A percentile compares a stretch with the other conserved stretches of the same genome.
phyloP scores from a whole-genome alignment of 2,329 filamentous ascomycete genomes.

The Trichoderma pleuroti region DNA sequence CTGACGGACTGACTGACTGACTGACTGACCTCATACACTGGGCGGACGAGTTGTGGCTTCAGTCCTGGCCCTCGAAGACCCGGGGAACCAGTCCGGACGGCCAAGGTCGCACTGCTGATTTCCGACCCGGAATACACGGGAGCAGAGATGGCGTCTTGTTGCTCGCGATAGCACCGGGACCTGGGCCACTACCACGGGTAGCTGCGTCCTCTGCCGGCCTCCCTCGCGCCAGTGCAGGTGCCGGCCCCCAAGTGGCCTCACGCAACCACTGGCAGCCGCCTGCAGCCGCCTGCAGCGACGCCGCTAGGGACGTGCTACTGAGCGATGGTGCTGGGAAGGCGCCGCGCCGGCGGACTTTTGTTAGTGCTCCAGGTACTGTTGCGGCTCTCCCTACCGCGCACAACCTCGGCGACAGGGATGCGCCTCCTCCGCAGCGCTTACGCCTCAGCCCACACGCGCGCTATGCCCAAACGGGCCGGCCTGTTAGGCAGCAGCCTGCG shows the following conservation, averaged over 20 bases:
- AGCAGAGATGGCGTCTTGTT: neutral
- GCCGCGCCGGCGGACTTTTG: neutral
- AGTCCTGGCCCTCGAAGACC: neutral
- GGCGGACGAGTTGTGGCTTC: neutral
- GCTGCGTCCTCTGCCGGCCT: neutral
- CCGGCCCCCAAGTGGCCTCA: neutral
- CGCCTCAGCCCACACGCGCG: constrained; percentile 20
- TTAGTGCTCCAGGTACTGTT: constrained; percentile 17
- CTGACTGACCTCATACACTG: neutral
- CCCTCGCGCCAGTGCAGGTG: neutral
- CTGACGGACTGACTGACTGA: neutral
- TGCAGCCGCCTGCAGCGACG: neutral
- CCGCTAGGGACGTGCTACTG: neutral
- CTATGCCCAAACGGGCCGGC: constrained; percentile 19
- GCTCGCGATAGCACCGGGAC: constrained; percentile 10
- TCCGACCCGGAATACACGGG: constrained; percentile 12
- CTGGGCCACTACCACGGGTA: neutral
- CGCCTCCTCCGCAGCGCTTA: constrained; percentile 18
- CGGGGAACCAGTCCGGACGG: neutral
- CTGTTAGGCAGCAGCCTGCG: constrained; percentile 26
- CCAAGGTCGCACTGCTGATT: neutral
- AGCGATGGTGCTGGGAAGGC: neutral
- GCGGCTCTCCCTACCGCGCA: neutral
- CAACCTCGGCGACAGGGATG: constrained; percentile 19
- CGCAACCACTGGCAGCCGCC: neutral